These are phyloP conservation scores for Ustilago curta DNA, from an alignment of 1,284 basidiomycete species.

Conservation along the genomic window DNA sequence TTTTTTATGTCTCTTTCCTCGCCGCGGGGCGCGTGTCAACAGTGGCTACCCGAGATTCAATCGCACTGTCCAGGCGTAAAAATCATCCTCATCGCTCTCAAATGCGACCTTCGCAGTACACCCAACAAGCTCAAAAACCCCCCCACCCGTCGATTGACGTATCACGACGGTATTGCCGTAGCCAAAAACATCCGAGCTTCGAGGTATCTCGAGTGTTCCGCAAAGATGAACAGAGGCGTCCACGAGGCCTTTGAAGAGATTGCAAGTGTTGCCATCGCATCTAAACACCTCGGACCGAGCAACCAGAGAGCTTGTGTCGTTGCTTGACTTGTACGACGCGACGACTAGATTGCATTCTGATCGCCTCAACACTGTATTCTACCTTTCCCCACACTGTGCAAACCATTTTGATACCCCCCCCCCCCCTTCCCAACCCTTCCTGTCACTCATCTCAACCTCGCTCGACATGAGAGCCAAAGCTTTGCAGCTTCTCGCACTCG, in stretches of 20 bases:
- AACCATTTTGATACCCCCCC: too few species aligned
- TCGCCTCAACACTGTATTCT: constrained; percentile 2
- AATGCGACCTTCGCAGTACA: constrained; percentile 92
- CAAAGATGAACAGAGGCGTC: constrained; percentile 93
- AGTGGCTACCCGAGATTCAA: constrained; percentile 87
- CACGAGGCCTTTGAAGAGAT: constrained; percentile 79
- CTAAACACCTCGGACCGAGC: background rate
- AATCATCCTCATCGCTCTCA: constrained; percentile 77
- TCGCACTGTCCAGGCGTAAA: constrained; percentile 94
- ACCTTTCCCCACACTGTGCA: background rate
- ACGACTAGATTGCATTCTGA: too few species aligned
- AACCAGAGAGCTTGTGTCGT: constrained; percentile 8
- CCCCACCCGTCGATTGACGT: constrained; percentile 75
- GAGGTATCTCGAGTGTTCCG: constrained; percentile 80
- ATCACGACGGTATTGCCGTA: constrained; percentile 76
- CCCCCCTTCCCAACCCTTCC: too few species aligned
- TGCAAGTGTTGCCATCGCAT: constrained; percentile 22
- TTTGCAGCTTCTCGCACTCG: background rate
- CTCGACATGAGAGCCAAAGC: too few species aligned
- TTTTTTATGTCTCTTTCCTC: too few species aligned
- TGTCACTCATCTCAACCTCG: background rate
- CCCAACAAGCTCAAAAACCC: constrained; percentile 74
- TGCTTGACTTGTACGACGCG: background rate
- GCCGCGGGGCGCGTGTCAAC: background rate
- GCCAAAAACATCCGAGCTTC: constrained; percentile 43